phyloP scores from a whole-genome alignment of 148 eudicot species.

The Fagopyrum homotropicum region DNA sequence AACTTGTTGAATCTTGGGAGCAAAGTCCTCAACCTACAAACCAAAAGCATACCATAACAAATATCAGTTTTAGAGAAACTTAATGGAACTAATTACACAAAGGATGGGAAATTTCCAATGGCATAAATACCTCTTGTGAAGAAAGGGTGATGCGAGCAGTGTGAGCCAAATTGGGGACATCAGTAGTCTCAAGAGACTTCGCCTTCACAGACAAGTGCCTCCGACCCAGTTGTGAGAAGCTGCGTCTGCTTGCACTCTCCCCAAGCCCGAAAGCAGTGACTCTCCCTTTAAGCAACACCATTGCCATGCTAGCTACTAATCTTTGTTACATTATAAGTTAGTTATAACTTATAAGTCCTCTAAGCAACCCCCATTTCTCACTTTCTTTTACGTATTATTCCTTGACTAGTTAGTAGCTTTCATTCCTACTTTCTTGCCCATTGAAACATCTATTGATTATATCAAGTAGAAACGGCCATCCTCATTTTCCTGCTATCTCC shows the following conservation, averaged over 20 bases:
- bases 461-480: too few relatives aligned
- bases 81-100: neutral
- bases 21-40: constrained; percentile 67
- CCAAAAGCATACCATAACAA: neutral
- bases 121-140: constrained; percentile 41
- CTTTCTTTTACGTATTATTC: too few relatives aligned
- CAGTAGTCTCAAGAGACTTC: constrained; percentile 49
- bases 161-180: constrained; percentile 66
- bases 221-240: neutral
- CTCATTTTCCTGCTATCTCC: too few relatives aligned
- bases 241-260: neutral
- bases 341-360: too few relatives aligned
- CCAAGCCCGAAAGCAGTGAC: neutral
- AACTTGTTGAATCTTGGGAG: constrained; percentile 80
- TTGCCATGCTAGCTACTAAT: constrained; percentile 1
- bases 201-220: constrained; percentile 11
- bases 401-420: too few relatives aligned
- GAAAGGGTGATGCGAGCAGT: constrained; percentile 87
- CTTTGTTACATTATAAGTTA: too few relatives aligned
- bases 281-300: neutral
- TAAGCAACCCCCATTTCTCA: too few relatives aligned
- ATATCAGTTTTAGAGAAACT: constrained; percentile 1
- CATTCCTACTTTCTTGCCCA: too few relatives aligned
- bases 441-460: too few relatives aligned
- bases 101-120: neutral